Evolutionary conservation across 2,329 filamentous ascomycete species (phyloP), one percentile per base, ranked within the genome.

Genomic region (Aspergillus thermomutatus): DNA sequence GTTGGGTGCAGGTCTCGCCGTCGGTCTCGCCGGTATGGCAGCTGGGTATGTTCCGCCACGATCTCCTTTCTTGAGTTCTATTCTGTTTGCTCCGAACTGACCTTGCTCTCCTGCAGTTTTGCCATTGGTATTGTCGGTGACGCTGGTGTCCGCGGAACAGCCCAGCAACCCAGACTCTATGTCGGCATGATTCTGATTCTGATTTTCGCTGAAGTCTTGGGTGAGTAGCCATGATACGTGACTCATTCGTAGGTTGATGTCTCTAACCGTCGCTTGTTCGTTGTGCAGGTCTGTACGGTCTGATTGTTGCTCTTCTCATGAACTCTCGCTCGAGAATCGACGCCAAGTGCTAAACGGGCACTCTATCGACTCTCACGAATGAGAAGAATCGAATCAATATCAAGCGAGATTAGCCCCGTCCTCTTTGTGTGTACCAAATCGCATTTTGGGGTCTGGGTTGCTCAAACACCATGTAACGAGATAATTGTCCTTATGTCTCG

Each of bases 191-290:
- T 97, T 79, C 79, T 97, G 76, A 97, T 97, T 82, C 91, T 97
- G 80, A 97, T 97, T 93, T 97, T 96, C 84, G 92, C 92, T 67
- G 92, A 97, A 93, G 92, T 97, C 67, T 81, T 97, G 88, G 92
- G 92, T 94, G 83, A 62, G 88, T 82, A 27, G 31, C 25, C n/a
- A 48, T 21, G n/a, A 31, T 23, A 26, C 46, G 49, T 47, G 34
- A 23, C n/a, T 40, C 37, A 45, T 53, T 25, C 14, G 27, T 21
- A 26, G 23, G 10, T 41, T 21, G 17, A 34, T 34, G 7, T 52
- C 31, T 52, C 25, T 49, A 34, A 55, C 48, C 9, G 1, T 17
- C 43, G 5, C n/a, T 7, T 9, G 25, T 50, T 23, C 10, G 47
- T 1, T 46, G 21, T 26, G 10, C 61, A 94, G 91, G 93, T 94